Evolutionary conservation across 352 stramenopile species (phyloP).

Genomic region (Phytophthora palmivora): DNA sequence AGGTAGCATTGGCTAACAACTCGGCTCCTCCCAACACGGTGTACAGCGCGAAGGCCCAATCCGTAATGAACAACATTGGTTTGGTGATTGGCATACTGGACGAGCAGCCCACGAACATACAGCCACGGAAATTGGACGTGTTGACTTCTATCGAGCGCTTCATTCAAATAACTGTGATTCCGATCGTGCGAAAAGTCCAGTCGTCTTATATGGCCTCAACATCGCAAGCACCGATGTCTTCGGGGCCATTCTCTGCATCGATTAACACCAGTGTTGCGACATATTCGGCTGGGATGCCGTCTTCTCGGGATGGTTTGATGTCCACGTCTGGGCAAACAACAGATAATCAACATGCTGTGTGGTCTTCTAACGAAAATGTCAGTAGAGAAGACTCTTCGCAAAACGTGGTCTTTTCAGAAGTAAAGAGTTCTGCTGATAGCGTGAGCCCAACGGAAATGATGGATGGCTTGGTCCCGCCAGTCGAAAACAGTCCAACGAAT

Average conservation of each 20-base stretch:
- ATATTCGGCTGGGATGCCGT: conserved; percentile 6
- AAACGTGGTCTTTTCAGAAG: conserved; percentile 17
- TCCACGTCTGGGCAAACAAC: not conserved
- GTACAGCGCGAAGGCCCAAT: conserved; percentile 78
- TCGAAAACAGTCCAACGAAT: conserved; percentile 11
- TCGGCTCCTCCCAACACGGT: conserved; percentile 61
- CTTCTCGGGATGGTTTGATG: conserved; percentile 6
- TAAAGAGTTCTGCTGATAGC: conserved; percentile 4
- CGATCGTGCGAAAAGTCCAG: conserved; percentile 77
- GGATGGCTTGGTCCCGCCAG: conserved; percentile 16
- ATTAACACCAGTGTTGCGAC: conserved; percentile 16
- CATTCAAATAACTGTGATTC: conserved; percentile 77
- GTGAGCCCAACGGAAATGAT: conserved; percentile 20
- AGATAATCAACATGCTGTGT: conserved; percentile 21
- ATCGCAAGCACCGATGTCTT: conserved; percentile 3
- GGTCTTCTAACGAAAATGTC: conserved; percentile 16
- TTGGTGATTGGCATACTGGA: conserved; percentile 75
- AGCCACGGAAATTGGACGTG: conserved; percentile 71
- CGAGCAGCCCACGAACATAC: conserved; percentile 43
- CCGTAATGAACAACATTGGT: conserved; percentile 83
- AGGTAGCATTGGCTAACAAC: conserved; percentile 74
- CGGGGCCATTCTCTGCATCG: conserved; percentile 4
- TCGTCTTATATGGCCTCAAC: conserved; percentile 14
- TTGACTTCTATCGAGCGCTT: conserved; percentile 85
- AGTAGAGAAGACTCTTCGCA: conserved; percentile 4